phyloP scores from a whole-genome alignment of 2,329 filamentous ascomycete species.

The Meredithiella fracta region DNA sequence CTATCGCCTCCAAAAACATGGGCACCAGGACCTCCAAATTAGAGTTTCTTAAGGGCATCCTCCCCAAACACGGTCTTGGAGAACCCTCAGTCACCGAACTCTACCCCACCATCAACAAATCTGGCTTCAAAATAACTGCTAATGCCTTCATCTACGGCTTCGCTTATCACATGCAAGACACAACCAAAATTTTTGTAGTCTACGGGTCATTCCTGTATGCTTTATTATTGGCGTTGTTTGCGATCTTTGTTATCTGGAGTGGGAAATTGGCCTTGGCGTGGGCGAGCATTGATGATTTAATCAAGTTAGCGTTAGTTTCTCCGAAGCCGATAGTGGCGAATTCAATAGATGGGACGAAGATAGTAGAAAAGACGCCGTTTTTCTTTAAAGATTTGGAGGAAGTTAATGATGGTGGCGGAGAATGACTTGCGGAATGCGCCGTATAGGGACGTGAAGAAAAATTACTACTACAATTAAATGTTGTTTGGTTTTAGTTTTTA shows the following conservation, averaged over 20 bases:
- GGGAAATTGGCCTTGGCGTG: constrained; percentile 2
- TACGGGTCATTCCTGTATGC: background rate
- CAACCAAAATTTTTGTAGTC: background rate
- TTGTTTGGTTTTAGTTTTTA: background rate
- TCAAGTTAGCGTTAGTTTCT: constrained; percentile 2
- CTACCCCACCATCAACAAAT: background rate
- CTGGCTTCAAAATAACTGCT: background rate
- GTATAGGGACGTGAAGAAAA: background rate
- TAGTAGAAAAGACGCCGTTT: background rate
- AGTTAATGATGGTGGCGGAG: constrained; percentile 1
- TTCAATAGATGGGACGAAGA: background rate
- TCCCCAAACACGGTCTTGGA: constrained; percentile 2
- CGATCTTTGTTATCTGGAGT: background rate
- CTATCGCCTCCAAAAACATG: background rate
- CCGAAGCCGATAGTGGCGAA: background rate
- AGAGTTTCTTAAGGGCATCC: background rate
- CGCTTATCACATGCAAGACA: constrained; percentile 4
- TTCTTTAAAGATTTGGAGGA: background rate
- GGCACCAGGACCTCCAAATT: background rate
- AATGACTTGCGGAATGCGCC: background rate
- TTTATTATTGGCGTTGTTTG: background rate
- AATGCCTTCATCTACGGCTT: constrained; percentile 7
- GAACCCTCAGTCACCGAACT: background rate
- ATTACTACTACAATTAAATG: background rate
- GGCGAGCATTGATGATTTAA: constrained; percentile 2